Base-by-base conservation (phyloP, 352 stramenopile species). In the Phytopythium sindhum region DNA sequence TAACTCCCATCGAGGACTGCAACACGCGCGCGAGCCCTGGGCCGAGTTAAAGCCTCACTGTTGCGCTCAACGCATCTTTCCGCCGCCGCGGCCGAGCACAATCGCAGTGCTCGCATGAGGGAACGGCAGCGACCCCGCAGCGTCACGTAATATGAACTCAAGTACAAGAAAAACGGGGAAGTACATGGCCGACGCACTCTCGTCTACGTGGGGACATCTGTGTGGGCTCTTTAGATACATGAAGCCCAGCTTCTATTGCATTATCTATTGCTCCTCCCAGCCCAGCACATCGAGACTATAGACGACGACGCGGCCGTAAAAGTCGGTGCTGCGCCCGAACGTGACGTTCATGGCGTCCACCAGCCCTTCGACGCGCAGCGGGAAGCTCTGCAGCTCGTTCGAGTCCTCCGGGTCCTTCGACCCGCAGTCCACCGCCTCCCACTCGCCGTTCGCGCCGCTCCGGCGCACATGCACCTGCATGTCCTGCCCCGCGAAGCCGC, bases 271-370 rank as follows among this genome's bases (percentile, higher is more conserved):
- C 15, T 23, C 21, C 42, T 86, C 76, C 21, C 54, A 21, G 31
- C 83, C 81, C 21, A 61, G 54, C 19, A 90, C 70, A 61, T 86
- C 68, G 17, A 89, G 53, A 8, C 71, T 61, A 60, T 90, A 92
- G 56, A 92, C 70, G 45, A 88, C 74, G 12, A 92, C 80, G 51
- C 84, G 84, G 29, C 84, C 84, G 64, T 86, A 92, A 29, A 92
- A 90, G 67, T 92, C 84, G 35, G 69, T 84, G 54, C 84, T 92
- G 50, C 80, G 72, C 42, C 73, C 68, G 52, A 90, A 90, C 26
- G 57, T 73, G 62, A 92, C 60, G 23, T 70, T 74, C 37, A 90
- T 52, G 2, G 77, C 75, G 29, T 79, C 67, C 3, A 87, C 69
- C 4, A 42, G 63, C 17, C 61, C 35, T 35, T 71, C 11, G 7